Base-by-base conservation (phyloP, 2,329 filamentous ascomycete species). In the Aspergillus piperis region DNA sequence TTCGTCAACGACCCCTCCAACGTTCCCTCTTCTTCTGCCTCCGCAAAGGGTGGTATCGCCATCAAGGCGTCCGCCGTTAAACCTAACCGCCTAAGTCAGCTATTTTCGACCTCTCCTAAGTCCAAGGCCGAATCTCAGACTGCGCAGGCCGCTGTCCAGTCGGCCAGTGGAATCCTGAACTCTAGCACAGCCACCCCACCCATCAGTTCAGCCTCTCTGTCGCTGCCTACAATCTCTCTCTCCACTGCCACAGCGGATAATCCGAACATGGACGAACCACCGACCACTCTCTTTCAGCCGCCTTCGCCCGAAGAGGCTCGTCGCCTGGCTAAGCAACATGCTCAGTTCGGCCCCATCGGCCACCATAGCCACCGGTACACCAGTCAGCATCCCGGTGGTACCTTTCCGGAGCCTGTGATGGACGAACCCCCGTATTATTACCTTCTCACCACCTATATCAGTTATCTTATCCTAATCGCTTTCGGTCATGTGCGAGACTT, bases 361-460 rank as follows among this genome's bases (percentile, higher is more conserved):
- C 89, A 91, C 66, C 85, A 88, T 54, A 89, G 84, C 71, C 94
- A 99, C 78, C 86, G 91, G 73, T 96, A 97, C 80, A 88, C 90
- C 64, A 97, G 93, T 82, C 87, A 90, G 76, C 92, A 96, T 75
- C 87, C 90, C 63, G 94, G 93, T 68, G 86, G 88, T 69, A 86
- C 89, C 41, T 89, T 98, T 60, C 87, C 88, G 49, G 86, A 92
- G 39, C 93, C 94, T 5, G 82, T 98, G 61, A 91, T 96, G 74
- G 95, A 99, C 73, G 94, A 97, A 76, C 94, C 95, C 44, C 92
- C 94, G 17, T 98, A 97, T 81, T 98, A 93, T 83, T 97, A 91
- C 80, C 87, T 99, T 71, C 85, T 99, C 68, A 98, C 95, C 38
- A 99, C 95, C 71, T 99, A 99, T 82, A 91, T 99, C 78, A 97